Percentiles rank a stretch among this genome's conserved stretches.
phyloP scores from a whole-genome alignment of 2,329 filamentous ascomycete species.

The Knufia fluminis region DNA sequence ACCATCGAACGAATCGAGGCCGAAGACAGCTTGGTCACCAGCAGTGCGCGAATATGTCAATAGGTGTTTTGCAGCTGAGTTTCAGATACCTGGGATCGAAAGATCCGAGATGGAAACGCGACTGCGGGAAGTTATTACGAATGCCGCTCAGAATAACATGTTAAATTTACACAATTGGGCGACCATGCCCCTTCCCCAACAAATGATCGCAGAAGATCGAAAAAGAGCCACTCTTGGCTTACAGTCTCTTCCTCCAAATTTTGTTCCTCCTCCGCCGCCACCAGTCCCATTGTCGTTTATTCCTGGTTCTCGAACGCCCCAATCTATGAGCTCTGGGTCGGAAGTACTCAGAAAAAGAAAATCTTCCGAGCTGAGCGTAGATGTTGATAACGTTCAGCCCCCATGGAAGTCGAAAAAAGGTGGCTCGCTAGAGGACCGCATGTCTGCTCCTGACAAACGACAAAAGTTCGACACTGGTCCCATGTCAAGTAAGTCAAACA shows the following conservation, averaged over 20 bases:
- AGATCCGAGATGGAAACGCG: conserved; percentile 70
- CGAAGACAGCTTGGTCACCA: conserved; percentile 66
- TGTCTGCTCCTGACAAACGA: conserved; percentile 51
- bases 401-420: conserved; percentile 64
- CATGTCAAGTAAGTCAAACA: conserved; percentile 77
- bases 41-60: conserved; percentile 84
- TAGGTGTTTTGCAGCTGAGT: conserved; percentile 70
- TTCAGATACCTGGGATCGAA: conserved; percentile 54
- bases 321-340: conserved; percentile 20
- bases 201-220: conserved; percentile 66
- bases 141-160: conserved; percentile 63
- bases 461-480: conserved; percentile 41
- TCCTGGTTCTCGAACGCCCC: conserved; percentile 19
- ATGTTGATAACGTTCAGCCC: conserved; percentile 46
- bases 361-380: conserved; percentile 55
- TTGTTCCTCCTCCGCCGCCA: conserved; percentile 19
- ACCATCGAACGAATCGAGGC: conserved; percentile 30
- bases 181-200: conserved; percentile 71
- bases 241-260: conserved; percentile 16
- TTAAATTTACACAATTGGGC: conserved; percentile 76
- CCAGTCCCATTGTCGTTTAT: conserved; percentile 19
- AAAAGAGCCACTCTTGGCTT: conserved; percentile 26
- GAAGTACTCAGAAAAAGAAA: conserved; percentile 65
- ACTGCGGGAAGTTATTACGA: conserved; percentile 75
- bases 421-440: conserved; percentile 57